These are phyloP conservation scores for Phyllosticta capitalensis DNA, from an alignment of 2,329 filamentous ascomycete species.

Conservation along the genomic window DNA sequence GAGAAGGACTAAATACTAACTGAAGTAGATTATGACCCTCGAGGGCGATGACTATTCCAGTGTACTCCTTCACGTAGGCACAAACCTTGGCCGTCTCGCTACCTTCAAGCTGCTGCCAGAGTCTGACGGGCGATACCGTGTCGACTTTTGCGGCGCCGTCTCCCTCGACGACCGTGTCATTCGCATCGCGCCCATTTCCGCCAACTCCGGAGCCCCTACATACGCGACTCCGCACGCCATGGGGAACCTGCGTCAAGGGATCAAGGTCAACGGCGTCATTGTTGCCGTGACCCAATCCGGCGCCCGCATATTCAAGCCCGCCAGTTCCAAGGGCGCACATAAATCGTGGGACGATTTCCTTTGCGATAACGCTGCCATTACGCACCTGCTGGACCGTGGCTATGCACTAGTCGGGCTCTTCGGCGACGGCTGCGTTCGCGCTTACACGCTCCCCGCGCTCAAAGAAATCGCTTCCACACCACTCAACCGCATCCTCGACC, in stretches of 20 bases:
- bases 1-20: neutral
- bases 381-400: constrained; percentile 64
- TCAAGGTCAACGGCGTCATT: constrained; percentile 68
- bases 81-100: constrained; percentile 69
- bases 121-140: constrained; percentile 58
- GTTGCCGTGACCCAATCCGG: constrained; percentile 66
- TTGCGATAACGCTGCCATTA: constrained; percentile 72
- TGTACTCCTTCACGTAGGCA: constrained; percentile 86
- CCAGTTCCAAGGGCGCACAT: constrained; percentile 77
- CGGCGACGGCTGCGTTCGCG: constrained; percentile 68
- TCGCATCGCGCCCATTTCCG: constrained; percentile 68
- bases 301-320: constrained; percentile 80
- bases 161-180: constrained; percentile 60
- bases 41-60: constrained; percentile 94
- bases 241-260: constrained; percentile 64
- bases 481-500: constrained; percentile 60
- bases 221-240: constrained; percentile 66
- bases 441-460: constrained; percentile 77
- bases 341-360: constrained; percentile 78
- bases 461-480: constrained; percentile 68
- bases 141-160: constrained; percentile 59
- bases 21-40: constrained; percentile 58
- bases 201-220: constrained; percentile 66
- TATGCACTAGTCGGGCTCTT: constrained; percentile 77
- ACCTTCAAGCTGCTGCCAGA: constrained; percentile 87